These are phyloP conservation scores for Phytophthora europaea DNA, from an alignment of 352 stramenopile species.

Conservation along the genomic window DNA sequence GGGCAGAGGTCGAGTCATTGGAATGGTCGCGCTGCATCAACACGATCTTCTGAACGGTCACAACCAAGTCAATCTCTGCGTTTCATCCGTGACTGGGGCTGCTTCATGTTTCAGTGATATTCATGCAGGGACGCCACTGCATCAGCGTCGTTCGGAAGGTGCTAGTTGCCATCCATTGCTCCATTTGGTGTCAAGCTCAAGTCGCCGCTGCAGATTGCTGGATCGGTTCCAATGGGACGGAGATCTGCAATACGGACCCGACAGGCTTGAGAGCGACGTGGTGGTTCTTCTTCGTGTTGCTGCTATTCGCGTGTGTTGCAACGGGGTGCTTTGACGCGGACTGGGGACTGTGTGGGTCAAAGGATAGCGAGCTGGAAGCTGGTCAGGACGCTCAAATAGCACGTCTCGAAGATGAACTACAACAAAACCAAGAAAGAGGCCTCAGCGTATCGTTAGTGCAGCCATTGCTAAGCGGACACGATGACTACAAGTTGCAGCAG, in stretches of 20 bases:
- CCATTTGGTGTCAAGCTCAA: slow-evolving; percentile 17
- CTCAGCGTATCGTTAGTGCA: slow-evolving; percentile 27
- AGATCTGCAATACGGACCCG: slow-evolving; percentile 66
- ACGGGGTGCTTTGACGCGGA: slow-evolving; percentile 48
- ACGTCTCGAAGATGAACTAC: slow-evolving; percentile 18
- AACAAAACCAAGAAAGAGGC: slow-evolving; percentile 10
- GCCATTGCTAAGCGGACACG: slow-evolving; percentile 29
- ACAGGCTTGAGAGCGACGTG: slow-evolving; percentile 57
- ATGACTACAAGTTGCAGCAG: slow-evolving; percentile 14
- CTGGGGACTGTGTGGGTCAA: slow-evolving; percentile 27
- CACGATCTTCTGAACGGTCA: slow-evolving; percentile 28
- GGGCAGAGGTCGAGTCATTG: not conserved
- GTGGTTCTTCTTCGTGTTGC: slow-evolving; percentile 78
- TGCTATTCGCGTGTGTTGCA: slow-evolving; percentile 49
- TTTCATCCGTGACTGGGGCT: not conserved
- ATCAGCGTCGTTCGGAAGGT: slow-evolving; percentile 3
- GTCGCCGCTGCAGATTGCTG: slow-evolving; percentile 61
- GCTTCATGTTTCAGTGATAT: slow-evolving; percentile 3
- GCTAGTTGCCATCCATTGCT: slow-evolving; percentile 11
- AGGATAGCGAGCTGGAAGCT: slow-evolving; percentile 1
- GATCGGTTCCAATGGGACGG: slow-evolving; percentile 57
- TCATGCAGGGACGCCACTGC: not conserved
- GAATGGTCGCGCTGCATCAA: not conserved
- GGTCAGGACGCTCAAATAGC: slow-evolving; percentile 14
- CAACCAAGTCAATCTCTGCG: not conserved